Evolutionary conservation across 768 basidiomycete species (phyloP).

Genomic region (Leccinum aurantiacum): DNA sequence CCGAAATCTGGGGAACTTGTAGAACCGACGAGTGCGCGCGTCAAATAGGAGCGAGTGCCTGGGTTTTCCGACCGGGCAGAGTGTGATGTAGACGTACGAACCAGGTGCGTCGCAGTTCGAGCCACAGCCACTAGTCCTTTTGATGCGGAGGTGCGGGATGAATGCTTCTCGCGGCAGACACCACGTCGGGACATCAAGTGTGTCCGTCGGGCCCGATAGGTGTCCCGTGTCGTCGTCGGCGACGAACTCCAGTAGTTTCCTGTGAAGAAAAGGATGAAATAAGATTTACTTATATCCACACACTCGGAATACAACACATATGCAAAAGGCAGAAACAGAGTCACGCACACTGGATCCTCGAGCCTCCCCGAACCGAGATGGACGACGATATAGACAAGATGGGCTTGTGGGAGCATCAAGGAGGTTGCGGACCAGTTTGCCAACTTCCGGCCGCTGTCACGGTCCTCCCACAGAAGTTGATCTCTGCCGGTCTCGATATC

Average conservation of each 20-base stretch:
- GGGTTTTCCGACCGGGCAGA: slow-evolving; percentile 13
- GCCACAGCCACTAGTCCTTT: neutral
- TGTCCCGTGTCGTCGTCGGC: slow-evolving; percentile 19
- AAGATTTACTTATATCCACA: neutral
- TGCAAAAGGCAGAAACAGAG: neutral
- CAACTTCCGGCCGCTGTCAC: neutral
- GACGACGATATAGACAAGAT: slow-evolving; percentile 18
- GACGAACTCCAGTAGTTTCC: slow-evolving; percentile 20
- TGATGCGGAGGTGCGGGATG: slow-evolving; percentile 11
- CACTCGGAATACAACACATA: neutral
- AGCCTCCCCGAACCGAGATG: slow-evolving; percentile 11
- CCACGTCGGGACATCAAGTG: slow-evolving; percentile 17
- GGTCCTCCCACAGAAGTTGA: slow-evolving; percentile 18
- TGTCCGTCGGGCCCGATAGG: slow-evolving; percentile 9
- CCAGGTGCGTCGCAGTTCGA: slow-evolving; percentile 6
- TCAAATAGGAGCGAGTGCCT: slow-evolving; percentile 19
- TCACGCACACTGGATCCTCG: slow-evolving; percentile 18
- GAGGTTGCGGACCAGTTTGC: slow-evolving; percentile 11
- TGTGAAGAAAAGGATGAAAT: neutral
- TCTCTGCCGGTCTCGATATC: slow-evolving; percentile 20
- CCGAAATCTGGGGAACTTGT: slow-evolving; percentile 23
- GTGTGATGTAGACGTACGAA: slow-evolving; percentile 16
- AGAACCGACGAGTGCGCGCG: slow-evolving; percentile 14
- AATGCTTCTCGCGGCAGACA: slow-evolving; percentile 14
- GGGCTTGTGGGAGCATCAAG: slow-evolving; percentile 8